Evolutionary conservation across 257 asterid species (phyloP).

Genomic region (Primulina eburnea): DNA sequence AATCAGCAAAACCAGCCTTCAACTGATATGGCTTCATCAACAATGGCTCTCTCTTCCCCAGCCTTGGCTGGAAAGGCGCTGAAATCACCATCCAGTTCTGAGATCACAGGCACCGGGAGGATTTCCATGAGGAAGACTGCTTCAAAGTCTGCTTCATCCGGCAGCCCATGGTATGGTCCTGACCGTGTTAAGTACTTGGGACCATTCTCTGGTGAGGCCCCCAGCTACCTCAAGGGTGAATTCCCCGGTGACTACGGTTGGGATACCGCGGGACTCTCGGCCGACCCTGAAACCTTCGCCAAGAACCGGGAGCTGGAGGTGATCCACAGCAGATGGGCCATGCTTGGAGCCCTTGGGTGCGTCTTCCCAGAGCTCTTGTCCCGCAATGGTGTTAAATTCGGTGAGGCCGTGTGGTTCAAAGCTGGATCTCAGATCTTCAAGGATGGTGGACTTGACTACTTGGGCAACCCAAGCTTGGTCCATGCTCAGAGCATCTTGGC

Average conservation of each 20-base stretch:
- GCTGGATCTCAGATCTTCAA: no score
- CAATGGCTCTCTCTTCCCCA: no score
- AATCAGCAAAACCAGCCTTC: no score
- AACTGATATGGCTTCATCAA: no score
- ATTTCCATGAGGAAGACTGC: conserved; percentile 40
- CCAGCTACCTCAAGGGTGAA: conserved; percentile 42
- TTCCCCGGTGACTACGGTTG: conserved; percentile 52
- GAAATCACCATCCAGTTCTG: conserved; percentile 35
- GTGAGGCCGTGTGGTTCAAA: conserved; percentile 25
- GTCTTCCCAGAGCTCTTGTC: conserved; percentile 47
- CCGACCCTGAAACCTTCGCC: conserved; percentile 44
- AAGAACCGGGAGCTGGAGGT: conserved; percentile 42
- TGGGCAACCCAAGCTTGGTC: conserved; percentile 43
- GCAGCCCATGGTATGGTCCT: conserved; percentile 40
- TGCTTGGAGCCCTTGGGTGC: conserved; percentile 46
- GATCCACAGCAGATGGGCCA: conserved; percentile 42
- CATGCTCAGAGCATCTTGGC: conserved; percentile 45
- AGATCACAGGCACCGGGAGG: conserved; percentile 32
- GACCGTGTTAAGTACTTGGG: conserved; percentile 41
- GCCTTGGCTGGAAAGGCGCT: conserved; percentile 31
- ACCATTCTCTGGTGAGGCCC: conserved; percentile 45
- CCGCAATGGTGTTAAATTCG: conserved; percentile 40
- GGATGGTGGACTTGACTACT: conserved; percentile 27
- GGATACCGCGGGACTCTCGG: conserved; percentile 53
- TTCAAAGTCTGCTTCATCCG: conserved; percentile 37